phyloP scores from a whole-genome alignment of 176 grass and related monocot genomes.

The Oryza longistaminata region DNA sequence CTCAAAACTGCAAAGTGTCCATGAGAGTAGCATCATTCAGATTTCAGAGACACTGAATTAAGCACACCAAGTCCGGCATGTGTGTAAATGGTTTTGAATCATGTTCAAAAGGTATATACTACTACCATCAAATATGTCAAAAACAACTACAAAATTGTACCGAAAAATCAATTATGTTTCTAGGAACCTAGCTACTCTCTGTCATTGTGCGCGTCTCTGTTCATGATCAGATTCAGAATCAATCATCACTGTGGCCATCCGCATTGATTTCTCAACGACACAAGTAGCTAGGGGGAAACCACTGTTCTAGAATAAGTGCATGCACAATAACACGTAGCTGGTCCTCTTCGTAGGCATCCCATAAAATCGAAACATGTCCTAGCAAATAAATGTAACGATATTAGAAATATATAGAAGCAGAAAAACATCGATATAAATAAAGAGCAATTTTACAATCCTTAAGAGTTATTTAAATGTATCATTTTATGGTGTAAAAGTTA shows the following conservation, averaged over 20 bases:
- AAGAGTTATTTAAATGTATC: no score
- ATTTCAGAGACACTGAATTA: neutral
- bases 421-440: no score
- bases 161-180: neutral
- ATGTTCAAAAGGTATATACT: neutral
- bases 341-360: neutral
- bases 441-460: no score
- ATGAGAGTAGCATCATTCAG: neutral
- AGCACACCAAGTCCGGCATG: neutral
- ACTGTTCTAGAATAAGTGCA: conserved; percentile 9
- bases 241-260: neutral
- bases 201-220: neutral
- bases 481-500: no score
- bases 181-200: neutral
- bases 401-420: no score
- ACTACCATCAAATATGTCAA: neutral
- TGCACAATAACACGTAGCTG: neutral
- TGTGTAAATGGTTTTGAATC: neutral
- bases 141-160: neutral
- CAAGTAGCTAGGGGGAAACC: neutral
- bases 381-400: no score
- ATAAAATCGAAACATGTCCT: neutral
- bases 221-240: neutral
- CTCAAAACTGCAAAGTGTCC: neutral
- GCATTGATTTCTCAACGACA: conserved; percentile 26